phyloP scores from a whole-genome alignment of 2,329 filamentous ascomycete species.

The Aspergillus ibericus region DNA sequence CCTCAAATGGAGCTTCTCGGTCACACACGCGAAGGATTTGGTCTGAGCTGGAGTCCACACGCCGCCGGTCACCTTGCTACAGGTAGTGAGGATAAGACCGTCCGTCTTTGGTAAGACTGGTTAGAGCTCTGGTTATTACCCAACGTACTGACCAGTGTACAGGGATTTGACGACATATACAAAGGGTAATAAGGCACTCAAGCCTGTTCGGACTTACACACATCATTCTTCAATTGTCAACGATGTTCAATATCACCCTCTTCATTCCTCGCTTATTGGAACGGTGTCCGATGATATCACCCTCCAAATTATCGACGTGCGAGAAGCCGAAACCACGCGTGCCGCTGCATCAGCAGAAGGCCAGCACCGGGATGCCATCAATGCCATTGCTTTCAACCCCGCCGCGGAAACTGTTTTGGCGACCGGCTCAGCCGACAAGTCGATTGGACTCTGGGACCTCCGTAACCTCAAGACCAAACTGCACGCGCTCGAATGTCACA shows the following conservation, averaged over 20 bases:
- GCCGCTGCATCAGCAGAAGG: conserved; percentile 68
- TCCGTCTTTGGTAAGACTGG: conserved; percentile 76
- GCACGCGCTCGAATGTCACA: conserved; percentile 85
- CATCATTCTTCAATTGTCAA: conserved; percentile 92
- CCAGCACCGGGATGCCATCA: conserved; percentile 90
- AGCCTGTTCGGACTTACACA: conserved; percentile 73
- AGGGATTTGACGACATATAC: conserved; percentile 80
- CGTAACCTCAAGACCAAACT: conserved; percentile 87
- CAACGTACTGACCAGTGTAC: conserved; percentile 7
- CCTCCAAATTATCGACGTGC: conserved; percentile 86
- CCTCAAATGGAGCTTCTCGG: conserved; percentile 83
- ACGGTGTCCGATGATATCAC: conserved; percentile 95
- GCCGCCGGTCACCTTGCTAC: conserved; percentile 78
- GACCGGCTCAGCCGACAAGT: conserved; percentile 93
- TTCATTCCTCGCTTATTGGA: conserved; percentile 80
- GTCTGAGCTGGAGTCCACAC: conserved; percentile 88
- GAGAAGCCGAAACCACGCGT: conserved; percentile 64
- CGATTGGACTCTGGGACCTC: conserved; percentile 91
- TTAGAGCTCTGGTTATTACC: background rate
- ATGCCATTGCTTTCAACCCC: conserved; percentile 93
- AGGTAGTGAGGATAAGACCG: conserved; percentile 88
- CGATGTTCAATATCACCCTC: conserved; percentile 92
- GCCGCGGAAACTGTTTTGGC: conserved; percentile 86
- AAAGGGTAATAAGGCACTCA: conserved; percentile 67
- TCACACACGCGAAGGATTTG: conserved; percentile 87